phyloP scores from a whole-genome alignment of 192 early-diverging fungal species.

The Coemansia sp. region DNA sequence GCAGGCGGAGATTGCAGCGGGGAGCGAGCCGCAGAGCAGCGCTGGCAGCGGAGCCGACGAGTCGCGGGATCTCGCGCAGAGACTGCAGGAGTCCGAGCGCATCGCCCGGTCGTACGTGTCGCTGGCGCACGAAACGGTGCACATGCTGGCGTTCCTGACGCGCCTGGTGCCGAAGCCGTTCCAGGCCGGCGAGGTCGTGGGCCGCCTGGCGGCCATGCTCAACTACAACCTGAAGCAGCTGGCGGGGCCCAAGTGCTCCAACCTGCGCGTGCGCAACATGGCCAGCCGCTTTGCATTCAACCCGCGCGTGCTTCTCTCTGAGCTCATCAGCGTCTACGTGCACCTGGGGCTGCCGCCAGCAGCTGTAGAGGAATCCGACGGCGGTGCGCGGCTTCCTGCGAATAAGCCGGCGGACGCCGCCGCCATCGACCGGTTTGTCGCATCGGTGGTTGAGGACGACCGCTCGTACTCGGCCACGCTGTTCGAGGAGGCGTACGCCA shows the following conservation, averaged over 20 bases:
- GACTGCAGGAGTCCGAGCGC: slow-evolving; percentile 65
- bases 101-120: slow-evolving; percentile 84
- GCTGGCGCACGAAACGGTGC: slow-evolving; percentile 88
- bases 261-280: slow-evolving; percentile 70
- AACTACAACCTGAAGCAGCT: slow-evolving; percentile 89
- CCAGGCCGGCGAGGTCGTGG: slow-evolving; percentile 85
- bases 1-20: slow-evolving; percentile 62
- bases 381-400: background rate
- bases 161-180: slow-evolving; percentile 79
- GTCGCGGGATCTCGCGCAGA: slow-evolving; percentile 7
- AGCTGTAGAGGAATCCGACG: slow-evolving; percentile 23
- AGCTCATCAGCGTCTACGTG: slow-evolving; percentile 83
- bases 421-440: slow-evolving; percentile 65
- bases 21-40: background rate
- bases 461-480: slow-evolving; percentile 77
- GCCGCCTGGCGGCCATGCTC: slow-evolving; percentile 94
- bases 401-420: slow-evolving; percentile 13
- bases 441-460: slow-evolving; percentile 80
- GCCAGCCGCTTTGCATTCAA: slow-evolving; percentile 88
- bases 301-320: slow-evolving; percentile 76
- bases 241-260: slow-evolving; percentile 89
- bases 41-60: slow-evolving; percentile 53
- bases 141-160: slow-evolving; percentile 88
- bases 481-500: slow-evolving; percentile 73
- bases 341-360: slow-evolving; percentile 59